Base-by-base conservation (phyloP, 2,329 filamentous ascomycete species). In the Aspergillus awamori region DNA sequence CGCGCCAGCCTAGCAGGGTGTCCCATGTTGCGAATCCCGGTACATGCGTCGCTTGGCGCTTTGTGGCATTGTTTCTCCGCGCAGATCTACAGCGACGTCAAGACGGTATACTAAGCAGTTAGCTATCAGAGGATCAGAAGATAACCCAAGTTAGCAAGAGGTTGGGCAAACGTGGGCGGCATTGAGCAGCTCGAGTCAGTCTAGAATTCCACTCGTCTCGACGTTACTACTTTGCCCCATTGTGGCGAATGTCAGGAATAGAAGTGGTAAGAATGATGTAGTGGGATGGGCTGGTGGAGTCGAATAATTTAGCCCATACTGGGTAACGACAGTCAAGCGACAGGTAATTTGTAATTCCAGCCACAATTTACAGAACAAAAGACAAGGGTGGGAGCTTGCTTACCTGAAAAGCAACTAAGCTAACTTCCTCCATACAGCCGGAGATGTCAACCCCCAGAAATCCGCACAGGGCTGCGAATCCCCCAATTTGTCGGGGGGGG, bases 201-300 rank as follows among this genome's bases (percentile, higher is more conserved):
- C 47, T 33, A 49, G 45, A 49, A 28, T 49, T 30, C 24, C 47
- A 28, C 41, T 39, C 17, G 51, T 24, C 22, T 53, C 15, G 33
- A 10, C 20, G 24, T 38, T 5, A 20, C 20, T 45, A 15, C 38
- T 43, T 41, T n/a, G 53, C 39, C 39, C 53, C 53, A 56, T 45
- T 56, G 53, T 56, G 53, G 53, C 53, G 53, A 56, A 45, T 47
- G 53, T 47, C 39, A 47, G 53, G 53, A 47, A 45, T 43, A 53
- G 51, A 22, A 56, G 43, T 33, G 33, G 53, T 47, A 45, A 56
- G 53, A 56, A 56, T 56, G 53, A 56, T 56, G 53, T 56, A 56
- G 39, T 39, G 41, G 53, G 53, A 47, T 56, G 53, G 41, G 38
- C 11, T 30, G 10, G 38, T 45, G 53, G 24, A 55, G 53, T 51